These are phyloP conservation scores for Penium margaritaceum DNA, from an alignment of 139 green algal genomes.

Conservation along the genomic window DNA sequence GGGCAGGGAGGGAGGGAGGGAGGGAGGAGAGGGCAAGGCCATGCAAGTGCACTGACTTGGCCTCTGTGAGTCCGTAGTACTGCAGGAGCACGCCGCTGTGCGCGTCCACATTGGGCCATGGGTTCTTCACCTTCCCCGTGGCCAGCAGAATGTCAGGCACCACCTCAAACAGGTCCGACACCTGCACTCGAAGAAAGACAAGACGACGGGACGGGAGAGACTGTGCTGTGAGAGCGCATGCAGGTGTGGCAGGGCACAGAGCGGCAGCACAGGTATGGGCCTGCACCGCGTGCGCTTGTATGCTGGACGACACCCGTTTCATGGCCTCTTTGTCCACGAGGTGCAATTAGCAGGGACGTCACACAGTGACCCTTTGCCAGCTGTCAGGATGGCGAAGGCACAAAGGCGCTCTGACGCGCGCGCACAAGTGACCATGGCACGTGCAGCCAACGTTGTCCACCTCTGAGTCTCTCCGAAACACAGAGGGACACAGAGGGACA, in stretches of 20 bases:
- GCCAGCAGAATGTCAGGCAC: slow-evolving; percentile 77
- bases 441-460: too few species aligned
- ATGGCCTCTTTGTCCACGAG: too few species aligned
- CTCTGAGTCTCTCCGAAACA: too few species aligned
- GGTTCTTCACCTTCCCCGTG: slow-evolving; percentile 94
- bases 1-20: not conserved
- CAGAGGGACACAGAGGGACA: too few species aligned
- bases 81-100: slow-evolving; percentile 93
- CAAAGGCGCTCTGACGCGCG: too few species aligned
- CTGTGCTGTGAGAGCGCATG: not conserved
- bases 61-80: slow-evolving; percentile 85
- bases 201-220: not conserved
- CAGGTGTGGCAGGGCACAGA: not conserved
- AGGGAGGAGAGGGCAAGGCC: not conserved
- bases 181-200: slow-evolving; percentile 29
- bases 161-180: slow-evolving; percentile 58
- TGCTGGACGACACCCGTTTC: too few species aligned
- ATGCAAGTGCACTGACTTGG: slow-evolving; percentile 48
- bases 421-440: too few species aligned
- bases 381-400: too few species aligned
- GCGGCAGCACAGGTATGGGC: not conserved
- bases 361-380: not conserved
- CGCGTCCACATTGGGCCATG: slow-evolving; percentile 96
- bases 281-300: too few species aligned
- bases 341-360: not conserved